Base-by-base conservation (phyloP, 345 rosid genomes). In the Hibiscus tridactylites region DNA sequence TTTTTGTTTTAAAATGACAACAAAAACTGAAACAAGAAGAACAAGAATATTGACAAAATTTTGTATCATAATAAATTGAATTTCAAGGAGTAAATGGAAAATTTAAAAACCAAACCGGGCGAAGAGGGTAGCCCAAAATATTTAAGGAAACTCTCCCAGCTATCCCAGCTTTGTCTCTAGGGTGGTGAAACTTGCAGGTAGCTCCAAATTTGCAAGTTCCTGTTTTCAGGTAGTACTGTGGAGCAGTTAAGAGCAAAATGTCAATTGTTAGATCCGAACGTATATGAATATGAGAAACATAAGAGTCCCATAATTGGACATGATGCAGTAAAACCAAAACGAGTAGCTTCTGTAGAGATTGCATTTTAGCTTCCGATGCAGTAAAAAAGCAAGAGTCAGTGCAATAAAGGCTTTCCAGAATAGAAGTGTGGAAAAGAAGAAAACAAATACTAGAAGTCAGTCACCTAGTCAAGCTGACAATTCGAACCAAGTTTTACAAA, bases 151-250 rank as follows among this genome's bases (percentile, higher is more conserved):
- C 97, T 76, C 89, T 83, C 78, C 90, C 98, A 71, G 91, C 89
- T 80, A 88, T 83, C 53, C 98, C 99, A 80, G 98, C 99, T 83
- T 88, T 92, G 77, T 91, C 91, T 81, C 84, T 90, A 50, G 99
- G 99, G 81, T 96, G 99, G 83, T 96, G 92, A 80, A 96, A 96
- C 86, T 92, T 96, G 90, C 99, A 96, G 69, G 99, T 96, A 72
- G 92, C 94, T 73, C 99, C 99, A 88, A 96, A 96, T 84, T 90
- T 96, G 85, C 99, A 96, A 13, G 94, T 92, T 80, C 99, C 99
- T 47, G 98, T 96, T 86, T 89, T 90, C 79, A 96, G 79, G 77
- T 87, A 96, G 85, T 88, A 92, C 99, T 96, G 87, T 53, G 65
- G n/a, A 75, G 83, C 19, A 78, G 63, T 71, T 70, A 49, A 81